A percentile compares a stretch with the other conserved stretches of the same genome.
Conservation (phyloP, 306 rosid genomes). For the Quercus berberidifolia region DNA sequence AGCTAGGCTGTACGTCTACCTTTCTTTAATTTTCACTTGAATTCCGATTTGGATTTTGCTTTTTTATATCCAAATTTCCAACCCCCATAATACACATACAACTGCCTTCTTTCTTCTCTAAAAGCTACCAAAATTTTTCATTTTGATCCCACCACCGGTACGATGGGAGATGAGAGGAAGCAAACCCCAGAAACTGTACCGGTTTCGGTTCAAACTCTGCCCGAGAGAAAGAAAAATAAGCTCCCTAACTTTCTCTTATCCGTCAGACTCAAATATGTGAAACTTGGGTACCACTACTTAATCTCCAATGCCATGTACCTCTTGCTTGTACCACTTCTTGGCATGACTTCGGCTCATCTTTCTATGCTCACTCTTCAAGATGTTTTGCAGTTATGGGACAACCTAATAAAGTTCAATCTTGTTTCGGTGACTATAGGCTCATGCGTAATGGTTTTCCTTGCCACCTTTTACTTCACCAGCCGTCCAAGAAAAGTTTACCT, state of each 20-base stretch:
- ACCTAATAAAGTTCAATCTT: constrained; percentile 53
- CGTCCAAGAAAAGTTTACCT: constrained; percentile 65
- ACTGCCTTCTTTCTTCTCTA: not conserved
- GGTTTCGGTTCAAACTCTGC: constrained; percentile 13
- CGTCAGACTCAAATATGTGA: constrained; percentile 73
- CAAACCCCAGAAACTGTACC: not conserved
- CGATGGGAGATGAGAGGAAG: constrained; percentile 26
- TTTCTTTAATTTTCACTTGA: not conserved
- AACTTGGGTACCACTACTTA: constrained; percentile 81
- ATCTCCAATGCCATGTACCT: constrained; percentile 85
- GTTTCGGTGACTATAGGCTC: constrained; percentile 44
- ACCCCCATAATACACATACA: not conserved
- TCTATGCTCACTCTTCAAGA: constrained; percentile 41
- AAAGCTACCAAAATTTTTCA: not conserved
- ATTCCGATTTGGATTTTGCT: not conserved
- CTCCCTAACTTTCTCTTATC: constrained; percentile 77
- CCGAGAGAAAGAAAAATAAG: not conserved
- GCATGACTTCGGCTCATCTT: constrained; percentile 44
- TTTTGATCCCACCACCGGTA: not conserved
- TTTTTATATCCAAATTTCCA: not conserved
- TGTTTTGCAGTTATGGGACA: constrained; percentile 40
- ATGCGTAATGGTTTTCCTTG: constrained; percentile 46
- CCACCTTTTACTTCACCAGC: constrained; percentile 73
- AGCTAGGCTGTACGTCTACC: too few relatives aligned
- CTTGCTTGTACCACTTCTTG: constrained; percentile 50